Base-by-base conservation (phyloP, 192 early-diverging fungal species). In the Linderina pennispora region DNA sequence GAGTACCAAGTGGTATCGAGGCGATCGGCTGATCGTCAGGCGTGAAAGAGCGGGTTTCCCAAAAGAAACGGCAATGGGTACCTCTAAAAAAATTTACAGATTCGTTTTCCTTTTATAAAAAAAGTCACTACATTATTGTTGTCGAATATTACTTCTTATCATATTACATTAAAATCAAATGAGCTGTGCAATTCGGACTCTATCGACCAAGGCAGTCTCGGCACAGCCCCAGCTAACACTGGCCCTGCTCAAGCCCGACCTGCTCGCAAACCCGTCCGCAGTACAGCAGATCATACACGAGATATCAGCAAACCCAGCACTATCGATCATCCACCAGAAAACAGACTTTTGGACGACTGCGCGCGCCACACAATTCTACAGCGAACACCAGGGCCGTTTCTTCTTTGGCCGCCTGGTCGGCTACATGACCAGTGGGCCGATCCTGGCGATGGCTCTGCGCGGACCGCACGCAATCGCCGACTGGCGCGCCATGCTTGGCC, bases 361-460 rank as follows among this genome's bases (percentile, higher is more conserved):
- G 8, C 62, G 86, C 21, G 84, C 86, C 1, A 65, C 62, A 39
- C 28, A 39, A 16, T 89, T 89, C 50, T 89, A 89, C 49, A 67
- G 39, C 5, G 86, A 83, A 36, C 84, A 89, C 48, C 53, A 65
- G 11, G 77, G 70, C 8, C 75, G 77, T 41, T 84, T 85, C 65
- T 86, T 86, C 46, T 86, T 77, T 50, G 64, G 78, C 23, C 67
- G 86, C 6, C 55, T 89, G 9, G 79, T 82, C 48, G 76, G 77
- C 6, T 89, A 86, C 59, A 86, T 86, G 84, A 80, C 82, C 10
- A 79, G 77, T 36, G 83, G 83, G 0, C 83, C 80, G 3, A 72
- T 88, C 41, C 43, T 69, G 36, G 84, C 81, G 0, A 25, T 82
- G 40, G 73, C 84, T 14, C 57, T 86, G n/a, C 48, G 65, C 31